These are phyloP conservation scores for Helicostylum pulchrum DNA, from an alignment of 192 early-diverging fungal genomes.

Conservation along the genomic window DNA sequence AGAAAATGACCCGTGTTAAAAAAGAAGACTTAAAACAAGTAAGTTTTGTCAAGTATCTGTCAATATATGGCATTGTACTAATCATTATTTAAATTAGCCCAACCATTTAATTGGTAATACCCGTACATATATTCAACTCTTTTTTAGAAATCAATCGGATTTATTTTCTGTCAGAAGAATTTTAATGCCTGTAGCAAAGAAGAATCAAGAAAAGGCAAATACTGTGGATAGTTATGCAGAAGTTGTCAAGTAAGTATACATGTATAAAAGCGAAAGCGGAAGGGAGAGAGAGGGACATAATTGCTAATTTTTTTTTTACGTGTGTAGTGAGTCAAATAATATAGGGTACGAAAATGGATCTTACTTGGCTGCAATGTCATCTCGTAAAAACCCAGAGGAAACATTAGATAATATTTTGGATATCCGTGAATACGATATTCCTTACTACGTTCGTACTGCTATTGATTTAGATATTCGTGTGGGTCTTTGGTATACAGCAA, in stretches of 20 bases:
- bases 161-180: constrained; percentile 71
- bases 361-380: constrained; percentile 15
- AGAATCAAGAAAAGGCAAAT: constrained; percentile 64
- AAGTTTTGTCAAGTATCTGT: background rate
- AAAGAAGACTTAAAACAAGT: constrained; percentile 87
- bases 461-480: constrained; percentile 96
- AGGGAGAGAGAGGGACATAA: too few relatives aligned
- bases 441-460: constrained; percentile 91
- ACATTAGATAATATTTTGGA: constrained; percentile 75
- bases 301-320: background rate
- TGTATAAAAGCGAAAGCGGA: background rate
- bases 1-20: constrained; percentile 58
- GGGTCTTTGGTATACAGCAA: constrained; percentile 90
- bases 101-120: constrained; percentile 85
- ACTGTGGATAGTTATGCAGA: constrained; percentile 71
- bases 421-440: constrained; percentile 96
- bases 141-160: constrained; percentile 82
- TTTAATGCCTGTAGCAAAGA: constrained; percentile 63
- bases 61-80: background rate
- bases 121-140: constrained; percentile 70
- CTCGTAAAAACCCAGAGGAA: constrained; percentile 44
- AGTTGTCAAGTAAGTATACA: constrained; percentile 47
- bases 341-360: constrained; percentile 21
- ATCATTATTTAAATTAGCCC: constrained; percentile 44
- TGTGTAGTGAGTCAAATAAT: constrained; percentile 23